Evolutionary conservation across 2,329 filamentous ascomycete species (phyloP).

Genomic region (Trichoderma gracile): DNA sequence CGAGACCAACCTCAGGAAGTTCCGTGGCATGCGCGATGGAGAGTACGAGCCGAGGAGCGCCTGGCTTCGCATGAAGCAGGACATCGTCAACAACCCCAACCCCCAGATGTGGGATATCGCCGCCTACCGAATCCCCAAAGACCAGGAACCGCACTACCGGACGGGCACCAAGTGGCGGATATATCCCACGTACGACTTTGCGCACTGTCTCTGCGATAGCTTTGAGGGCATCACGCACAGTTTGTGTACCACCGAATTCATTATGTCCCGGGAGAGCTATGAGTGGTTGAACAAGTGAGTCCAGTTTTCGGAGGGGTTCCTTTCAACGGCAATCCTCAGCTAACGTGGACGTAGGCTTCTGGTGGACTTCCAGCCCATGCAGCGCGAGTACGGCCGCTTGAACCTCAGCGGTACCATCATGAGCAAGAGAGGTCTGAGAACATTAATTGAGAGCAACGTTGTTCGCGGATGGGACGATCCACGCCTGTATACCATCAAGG

Average conservation of each 20-base stretch:
- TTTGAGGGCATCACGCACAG: constrained; percentile 91
- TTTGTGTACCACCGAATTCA: constrained; percentile 90
- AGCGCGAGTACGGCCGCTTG: constrained; percentile 70
- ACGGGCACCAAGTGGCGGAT: constrained; percentile 86
- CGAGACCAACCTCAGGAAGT: constrained; percentile 78
- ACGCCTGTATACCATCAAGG: constrained; percentile 83
- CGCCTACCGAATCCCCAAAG: constrained; percentile 81
- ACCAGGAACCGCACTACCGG: constrained; percentile 69
- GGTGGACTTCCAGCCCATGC: constrained; percentile 64
- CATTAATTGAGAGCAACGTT: constrained; percentile 73
- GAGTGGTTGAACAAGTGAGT: constrained; percentile 73
- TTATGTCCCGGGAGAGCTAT: constrained; percentile 80
- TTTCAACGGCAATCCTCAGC: background rate
- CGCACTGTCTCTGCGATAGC: constrained; percentile 82
- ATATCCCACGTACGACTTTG: constrained; percentile 93
- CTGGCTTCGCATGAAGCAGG: constrained; percentile 90
- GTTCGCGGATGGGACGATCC: constrained; percentile 92
- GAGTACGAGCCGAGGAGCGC: constrained; percentile 85
- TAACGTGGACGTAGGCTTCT: background rate
- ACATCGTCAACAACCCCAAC: constrained; percentile 69
- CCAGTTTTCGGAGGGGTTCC: background rate
- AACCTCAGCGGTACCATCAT: constrained; percentile 84
- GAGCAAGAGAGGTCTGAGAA: constrained; percentile 80
- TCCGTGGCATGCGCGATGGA: constrained; percentile 86
- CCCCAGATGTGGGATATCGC: constrained; percentile 96